A percentile compares a stretch with the other conserved stretches of the same genome.
Evolutionary conservation across 148 eudicot genomes (phyloP).

Genomic region (Vaccinium macrocarpon): DNA sequence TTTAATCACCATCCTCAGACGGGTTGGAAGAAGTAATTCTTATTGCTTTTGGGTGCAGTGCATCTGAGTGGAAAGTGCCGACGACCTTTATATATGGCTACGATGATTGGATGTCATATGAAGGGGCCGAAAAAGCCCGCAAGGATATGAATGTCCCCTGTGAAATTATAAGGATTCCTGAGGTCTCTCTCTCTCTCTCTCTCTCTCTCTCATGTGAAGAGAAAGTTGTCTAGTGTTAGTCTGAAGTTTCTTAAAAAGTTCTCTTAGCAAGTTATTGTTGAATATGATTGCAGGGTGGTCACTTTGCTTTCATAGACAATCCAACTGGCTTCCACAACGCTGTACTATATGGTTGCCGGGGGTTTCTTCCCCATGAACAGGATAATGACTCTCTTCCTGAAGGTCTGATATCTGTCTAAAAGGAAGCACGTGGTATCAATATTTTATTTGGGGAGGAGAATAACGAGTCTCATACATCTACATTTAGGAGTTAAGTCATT

Average conservation of each 20-base stretch:
- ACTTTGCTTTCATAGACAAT: conserved; percentile 55
- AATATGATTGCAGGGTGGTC: conserved; percentile 67
- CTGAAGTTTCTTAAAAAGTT: background rate
- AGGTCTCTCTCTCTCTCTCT: conserved; percentile 50
- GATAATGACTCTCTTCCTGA: conserved; percentile 54
- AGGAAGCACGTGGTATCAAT: background rate
- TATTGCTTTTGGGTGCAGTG: conserved; percentile 46
- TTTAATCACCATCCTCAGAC: conserved; percentile 4
- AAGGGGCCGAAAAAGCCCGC: conserved; percentile 87
- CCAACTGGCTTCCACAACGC: conserved; percentile 77
- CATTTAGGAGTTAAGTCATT: background rate
- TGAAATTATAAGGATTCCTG: conserved; percentile 86
- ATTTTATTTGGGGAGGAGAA: background rate
- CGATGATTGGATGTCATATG: conserved; percentile 91
- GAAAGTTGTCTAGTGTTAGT: background rate
- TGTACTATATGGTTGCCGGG: conserved; percentile 73
- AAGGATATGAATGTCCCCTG: conserved; percentile 86
- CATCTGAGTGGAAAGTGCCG: conserved; percentile 98
- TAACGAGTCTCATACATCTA: background rate
- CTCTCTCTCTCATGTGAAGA: background rate
- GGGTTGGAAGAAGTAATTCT: background rate
- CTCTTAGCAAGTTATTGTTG: background rate
- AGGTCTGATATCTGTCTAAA: conserved; percentile 57
- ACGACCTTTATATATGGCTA: conserved; percentile 84
- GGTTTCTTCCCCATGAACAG: conserved; percentile 53